Evolutionary conservation across 2,329 filamentous ascomycete species (phyloP), one percentile per base, ranked within the genome.

Genomic region (Ophiostoma triangulosporum): DNA sequence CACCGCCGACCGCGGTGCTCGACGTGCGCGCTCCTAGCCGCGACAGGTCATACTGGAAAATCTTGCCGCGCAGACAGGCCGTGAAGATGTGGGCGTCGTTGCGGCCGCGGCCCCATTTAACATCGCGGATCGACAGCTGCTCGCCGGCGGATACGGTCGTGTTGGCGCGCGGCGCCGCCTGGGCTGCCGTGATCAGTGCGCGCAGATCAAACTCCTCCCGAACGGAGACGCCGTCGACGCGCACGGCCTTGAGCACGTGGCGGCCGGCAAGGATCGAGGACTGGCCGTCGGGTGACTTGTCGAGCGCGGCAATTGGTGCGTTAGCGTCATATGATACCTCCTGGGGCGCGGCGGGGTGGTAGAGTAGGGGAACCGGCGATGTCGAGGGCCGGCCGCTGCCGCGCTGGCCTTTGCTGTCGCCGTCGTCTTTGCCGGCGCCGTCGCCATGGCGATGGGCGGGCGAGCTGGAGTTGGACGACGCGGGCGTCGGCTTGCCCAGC

Each of bases 51-150:
- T 84, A 84, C 56, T 77, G 71, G 57, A 82, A 82, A 59, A 84
- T 81, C 64, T 79, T 78, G 61, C 80, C 80, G 56, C 76, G 80
- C 50, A 76, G 75, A 61, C 78, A 81, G 3, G 80, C 80, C 0
- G 80, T 83, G 59, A 81, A 79, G 52, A 83, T 73, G 35, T 72
- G 74, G 14, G 73, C 71, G 57, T 73, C 71, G 54, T 68, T 70
- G 29, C 75, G 70, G 22, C 63, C 63, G 1, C 62, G 68, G 6
- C 70, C 70, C 73, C 80, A 80, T 62, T 78, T 80, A 50, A 80
- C 78, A 57, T 81, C 77, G 59, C 76, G 75, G 57, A 84, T 81
- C 33, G 79, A 81, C 49, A 83, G 69, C 63, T 83, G 79, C 56
- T 84, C 80, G 48, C 70, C 63, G 7, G 65, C 65, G 0, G 70